Evolutionary conservation across 345 rosid genomes (phyloP).

Genomic region (Sonneratia alba): DNA sequence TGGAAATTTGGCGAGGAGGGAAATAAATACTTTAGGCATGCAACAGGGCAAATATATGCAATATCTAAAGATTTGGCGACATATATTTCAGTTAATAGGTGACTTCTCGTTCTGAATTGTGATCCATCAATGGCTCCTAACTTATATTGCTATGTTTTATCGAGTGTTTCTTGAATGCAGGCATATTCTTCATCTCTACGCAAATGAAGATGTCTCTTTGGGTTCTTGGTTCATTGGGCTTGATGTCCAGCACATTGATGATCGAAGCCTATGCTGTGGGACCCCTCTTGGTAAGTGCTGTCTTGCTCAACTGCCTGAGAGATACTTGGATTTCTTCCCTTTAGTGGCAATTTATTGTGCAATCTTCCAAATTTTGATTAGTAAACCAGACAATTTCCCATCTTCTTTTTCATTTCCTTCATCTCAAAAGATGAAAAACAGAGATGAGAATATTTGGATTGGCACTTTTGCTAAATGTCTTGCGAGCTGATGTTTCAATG

Average conservation of each 20-base stretch:
- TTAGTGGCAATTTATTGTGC: too few species aligned
- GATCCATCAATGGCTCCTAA: not conserved
- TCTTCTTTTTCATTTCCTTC: too few species aligned
- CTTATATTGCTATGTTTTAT: not conserved
- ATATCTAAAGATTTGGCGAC: constrained; percentile 92
- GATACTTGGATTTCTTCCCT: too few species aligned
- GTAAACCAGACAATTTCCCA: too few species aligned
- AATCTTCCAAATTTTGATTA: too few species aligned
- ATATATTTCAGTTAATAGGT: constrained; percentile 76
- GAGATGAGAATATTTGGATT: too few species aligned
- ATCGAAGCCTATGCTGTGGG: constrained; percentile 88
- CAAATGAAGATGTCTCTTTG: constrained; percentile 89
- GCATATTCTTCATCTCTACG: constrained; percentile 75
- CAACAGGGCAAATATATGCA: constrained; percentile 88
- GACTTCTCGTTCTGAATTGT: constrained; percentile 4
- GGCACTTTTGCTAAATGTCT: too few species aligned
- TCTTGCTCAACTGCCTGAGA: not conserved
- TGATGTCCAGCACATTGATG: constrained; percentile 87
- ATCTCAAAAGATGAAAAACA: too few species aligned
- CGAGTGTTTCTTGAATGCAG: constrained; percentile 22
- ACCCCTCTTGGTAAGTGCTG: constrained; percentile 64
- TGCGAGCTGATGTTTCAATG: too few species aligned
- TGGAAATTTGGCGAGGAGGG: constrained; percentile 99
- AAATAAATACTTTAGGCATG: constrained; percentile 88
- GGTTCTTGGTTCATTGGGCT: constrained; percentile 99